Evolutionary conservation across 352 stramenopile genomes (phyloP).

Genomic region (Phytophthora multivora): DNA sequence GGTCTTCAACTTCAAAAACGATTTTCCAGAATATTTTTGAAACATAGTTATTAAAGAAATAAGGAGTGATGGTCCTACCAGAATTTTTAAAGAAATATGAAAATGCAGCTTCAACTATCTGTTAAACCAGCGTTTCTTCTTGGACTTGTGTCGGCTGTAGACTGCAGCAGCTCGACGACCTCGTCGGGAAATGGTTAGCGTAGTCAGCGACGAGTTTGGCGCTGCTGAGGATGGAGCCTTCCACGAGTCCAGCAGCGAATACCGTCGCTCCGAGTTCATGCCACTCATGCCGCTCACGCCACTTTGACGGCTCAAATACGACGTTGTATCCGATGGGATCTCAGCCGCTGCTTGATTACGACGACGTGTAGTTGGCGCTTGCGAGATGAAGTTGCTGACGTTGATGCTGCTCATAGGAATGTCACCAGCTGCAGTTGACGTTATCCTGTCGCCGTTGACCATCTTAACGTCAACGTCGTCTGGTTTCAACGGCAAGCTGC

Average conservation of each 20-base stretch:
- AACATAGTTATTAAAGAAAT: neutral
- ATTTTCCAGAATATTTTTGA: conserved; percentile 4
- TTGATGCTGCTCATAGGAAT: conserved; percentile 48
- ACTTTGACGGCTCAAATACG: conserved; percentile 37
- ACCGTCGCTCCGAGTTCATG: conserved; percentile 55
- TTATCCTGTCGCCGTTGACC: conserved; percentile 15
- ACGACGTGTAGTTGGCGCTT: conserved; percentile 16
- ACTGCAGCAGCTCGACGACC: conserved; percentile 61
- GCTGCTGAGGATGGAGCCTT: conserved; percentile 56
- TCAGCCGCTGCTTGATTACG: conserved; percentile 13
- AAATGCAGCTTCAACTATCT: conserved; percentile 15
- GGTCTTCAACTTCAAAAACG: conserved; percentile 40
- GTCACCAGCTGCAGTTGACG: conserved; percentile 4
- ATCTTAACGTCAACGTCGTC: conserved; percentile 18
- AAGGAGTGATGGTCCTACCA: no score
- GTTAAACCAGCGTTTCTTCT: conserved; percentile 59
- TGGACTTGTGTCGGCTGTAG: conserved; percentile 71
- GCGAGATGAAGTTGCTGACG: conserved; percentile 24
- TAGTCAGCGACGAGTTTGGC: conserved; percentile 68
- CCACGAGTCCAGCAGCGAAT: conserved; percentile 79
- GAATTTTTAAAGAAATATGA: no score
- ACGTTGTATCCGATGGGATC: conserved; percentile 34
- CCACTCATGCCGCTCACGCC: conserved; percentile 31
- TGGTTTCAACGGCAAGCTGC: conserved; percentile 43
- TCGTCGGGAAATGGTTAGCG: conserved; percentile 71